Evolutionary conservation across 2,329 filamentous ascomycete genomes (phyloP).

Genomic region (Lasiodiplodia sp.): DNA sequence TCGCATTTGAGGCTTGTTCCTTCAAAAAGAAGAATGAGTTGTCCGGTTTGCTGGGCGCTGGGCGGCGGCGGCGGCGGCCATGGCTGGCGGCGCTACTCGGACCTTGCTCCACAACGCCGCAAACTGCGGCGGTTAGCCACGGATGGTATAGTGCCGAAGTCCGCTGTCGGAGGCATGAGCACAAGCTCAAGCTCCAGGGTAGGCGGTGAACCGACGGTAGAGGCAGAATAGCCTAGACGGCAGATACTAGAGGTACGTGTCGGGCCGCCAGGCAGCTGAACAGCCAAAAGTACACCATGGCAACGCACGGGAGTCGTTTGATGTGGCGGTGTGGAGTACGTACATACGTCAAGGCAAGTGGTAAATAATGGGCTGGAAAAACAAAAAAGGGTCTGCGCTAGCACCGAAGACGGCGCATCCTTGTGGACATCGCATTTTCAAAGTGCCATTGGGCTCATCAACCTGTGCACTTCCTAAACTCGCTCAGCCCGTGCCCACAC

Average conservation of each 20-base stretch:
- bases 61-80: neutral
- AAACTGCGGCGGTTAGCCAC: neutral
- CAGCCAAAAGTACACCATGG: neutral
- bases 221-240: neutral
- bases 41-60: neutral
- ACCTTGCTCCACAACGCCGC: neutral
- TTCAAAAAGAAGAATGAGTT: neutral
- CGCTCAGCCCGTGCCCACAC: neutral
- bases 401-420: neutral
- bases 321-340: neutral
- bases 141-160: neutral
- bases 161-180: neutral
- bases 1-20: neutral
- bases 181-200: neutral
- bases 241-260: neutral
- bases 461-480: neutral
- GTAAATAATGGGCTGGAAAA: neutral
- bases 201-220: neutral
- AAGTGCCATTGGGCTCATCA: neutral
- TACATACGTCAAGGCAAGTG: neutral
- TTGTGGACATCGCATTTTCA: neutral
- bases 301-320: neutral
- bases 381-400: conserved; percentile 1
- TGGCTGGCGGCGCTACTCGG: neutral
- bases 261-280: neutral